Evolutionary conservation across 2,329 filamentous ascomycete genomes (phyloP), one percentile per base, ranked within the genome.

Genomic region (Xylariales sp.): DNA sequence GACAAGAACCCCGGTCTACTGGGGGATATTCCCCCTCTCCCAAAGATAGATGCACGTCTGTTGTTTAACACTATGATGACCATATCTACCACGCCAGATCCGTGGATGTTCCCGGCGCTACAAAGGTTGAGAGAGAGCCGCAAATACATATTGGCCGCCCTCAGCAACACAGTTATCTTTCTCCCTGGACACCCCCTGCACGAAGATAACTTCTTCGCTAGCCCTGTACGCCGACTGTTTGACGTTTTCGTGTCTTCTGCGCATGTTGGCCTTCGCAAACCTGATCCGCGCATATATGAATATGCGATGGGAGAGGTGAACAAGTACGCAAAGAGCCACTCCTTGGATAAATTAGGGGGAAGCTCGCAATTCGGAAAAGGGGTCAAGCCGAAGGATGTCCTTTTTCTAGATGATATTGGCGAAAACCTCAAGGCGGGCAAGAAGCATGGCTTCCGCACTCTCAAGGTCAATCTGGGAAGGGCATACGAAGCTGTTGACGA

Each of bases 1-100:
- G 53, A 53, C 46, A 69, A 63, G 54, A 54, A 69, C 42, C 61
- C 66, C 2, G 56, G 41, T 17, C 62, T 66, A 11, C 61, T 61
- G 16, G 53, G 43, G 14, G 49, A 63, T 13, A 51, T 72, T 0
- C 85, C 87, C 2, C 72, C 80, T 0, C 57, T 89, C 1, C 91
- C 91, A 0, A 60, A 69, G 2, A 73, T 97, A 31, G 83, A 97
- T 53, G 85, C 78, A 12, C 81, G 88, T 56, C 79, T 67, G 62
- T 69, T 98, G 19, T 96, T 95, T 67, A 85, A 87, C 75, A 76
- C 84, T 52, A 97, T 97, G 90, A 96, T 97, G 88, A 64, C 70
- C 5, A 64, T 74, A 11, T 82, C 85, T 10, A 71, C 78, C 5
- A 62, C 66, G 2, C 81, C 85, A 1, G 91, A 98, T 57, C 88